Evolutionary conservation across 1,284 basidiomycete species (phyloP).

Genomic region (Pyrrhoderma noxium): DNA sequence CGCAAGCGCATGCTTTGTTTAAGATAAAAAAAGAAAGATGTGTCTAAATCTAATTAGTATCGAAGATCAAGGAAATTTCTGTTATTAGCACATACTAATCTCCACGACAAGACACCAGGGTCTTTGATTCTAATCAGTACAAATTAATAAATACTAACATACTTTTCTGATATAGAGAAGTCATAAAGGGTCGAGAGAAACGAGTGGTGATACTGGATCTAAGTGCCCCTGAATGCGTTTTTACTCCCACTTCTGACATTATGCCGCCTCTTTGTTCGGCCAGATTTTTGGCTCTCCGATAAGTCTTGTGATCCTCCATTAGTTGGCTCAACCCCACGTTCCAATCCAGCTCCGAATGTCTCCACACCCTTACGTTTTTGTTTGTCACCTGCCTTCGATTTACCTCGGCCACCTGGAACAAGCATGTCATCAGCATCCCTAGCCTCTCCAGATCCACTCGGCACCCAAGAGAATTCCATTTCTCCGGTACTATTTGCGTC

Average conservation of each 20-base stretch:
- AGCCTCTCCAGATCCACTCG: conserved; percentile 24
- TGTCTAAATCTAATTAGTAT: too few relatives aligned
- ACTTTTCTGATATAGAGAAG: not conserved
- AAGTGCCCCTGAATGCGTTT: conserved; percentile 58
- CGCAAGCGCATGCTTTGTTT: too few relatives aligned
- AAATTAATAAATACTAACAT: not conserved
- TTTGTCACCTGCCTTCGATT: conserved; percentile 27
- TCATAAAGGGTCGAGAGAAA: not conserved
- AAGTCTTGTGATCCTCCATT: conserved; percentile 56
- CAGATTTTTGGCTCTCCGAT: conserved; percentile 57
- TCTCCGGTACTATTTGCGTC: conserved; percentile 37
- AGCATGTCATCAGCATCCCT: conserved; percentile 29
- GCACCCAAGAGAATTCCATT: conserved; percentile 64
- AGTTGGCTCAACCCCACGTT: conserved; percentile 64
- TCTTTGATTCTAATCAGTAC: not conserved
- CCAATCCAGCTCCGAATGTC: conserved; percentile 79
- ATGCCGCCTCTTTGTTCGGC: conserved; percentile 64
- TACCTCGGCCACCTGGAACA: conserved; percentile 28
- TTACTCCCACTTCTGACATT: conserved; percentile 80
- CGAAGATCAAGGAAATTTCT: too few relatives aligned
- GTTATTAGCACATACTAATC: too few relatives aligned
- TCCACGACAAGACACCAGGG: not conserved
- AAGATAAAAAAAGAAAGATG: too few relatives aligned
- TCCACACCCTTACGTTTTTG: conserved; percentile 55
- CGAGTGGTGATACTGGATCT: too few relatives aligned